These are phyloP conservation scores for Phycomyces nitens DNA, from an alignment of 192 early-diverging fungal species.

Conservation along the genomic window DNA sequence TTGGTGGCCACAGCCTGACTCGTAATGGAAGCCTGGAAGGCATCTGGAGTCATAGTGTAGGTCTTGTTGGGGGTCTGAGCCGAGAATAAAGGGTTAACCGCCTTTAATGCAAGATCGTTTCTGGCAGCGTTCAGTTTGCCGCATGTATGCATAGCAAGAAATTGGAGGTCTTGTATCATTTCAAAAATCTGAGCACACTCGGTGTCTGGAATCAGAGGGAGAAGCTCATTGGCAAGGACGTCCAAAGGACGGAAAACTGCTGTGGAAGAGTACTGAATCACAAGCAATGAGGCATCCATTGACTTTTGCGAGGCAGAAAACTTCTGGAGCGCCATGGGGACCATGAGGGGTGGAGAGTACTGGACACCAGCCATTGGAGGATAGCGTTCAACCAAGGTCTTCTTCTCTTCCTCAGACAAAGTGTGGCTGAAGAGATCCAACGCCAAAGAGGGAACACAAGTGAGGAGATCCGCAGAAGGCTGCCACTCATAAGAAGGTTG, in stretches of 20 bases:
- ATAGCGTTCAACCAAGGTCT: constrained; percentile 8
- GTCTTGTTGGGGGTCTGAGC: no score
- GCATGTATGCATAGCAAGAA: no score
- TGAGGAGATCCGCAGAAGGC: neutral
- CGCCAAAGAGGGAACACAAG: neutral
- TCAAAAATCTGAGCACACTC: neutral
- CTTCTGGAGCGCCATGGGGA: neutral
- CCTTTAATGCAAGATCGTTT: neutral
- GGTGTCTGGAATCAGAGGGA: neutral
- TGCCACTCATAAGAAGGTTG: constrained; percentile 5
- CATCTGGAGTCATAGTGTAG: no score
- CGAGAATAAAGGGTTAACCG: neutral
- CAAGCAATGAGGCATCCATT: neutral
- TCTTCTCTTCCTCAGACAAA: neutral
- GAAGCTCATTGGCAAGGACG: constrained; percentile 3
- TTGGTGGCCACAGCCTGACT: no score
- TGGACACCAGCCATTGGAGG: constrained; percentile 1
- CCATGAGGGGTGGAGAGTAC: neutral
- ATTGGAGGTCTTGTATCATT: neutral
- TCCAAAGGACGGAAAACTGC: neutral
- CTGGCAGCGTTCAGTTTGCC: no score
- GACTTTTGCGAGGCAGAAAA: neutral
- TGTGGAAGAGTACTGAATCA: neutral
- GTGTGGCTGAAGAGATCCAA: neutral
- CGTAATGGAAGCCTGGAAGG: no score